phyloP scores from a whole-genome alignment of 345 rosid species.

The Moricandia moricandioides region DNA sequence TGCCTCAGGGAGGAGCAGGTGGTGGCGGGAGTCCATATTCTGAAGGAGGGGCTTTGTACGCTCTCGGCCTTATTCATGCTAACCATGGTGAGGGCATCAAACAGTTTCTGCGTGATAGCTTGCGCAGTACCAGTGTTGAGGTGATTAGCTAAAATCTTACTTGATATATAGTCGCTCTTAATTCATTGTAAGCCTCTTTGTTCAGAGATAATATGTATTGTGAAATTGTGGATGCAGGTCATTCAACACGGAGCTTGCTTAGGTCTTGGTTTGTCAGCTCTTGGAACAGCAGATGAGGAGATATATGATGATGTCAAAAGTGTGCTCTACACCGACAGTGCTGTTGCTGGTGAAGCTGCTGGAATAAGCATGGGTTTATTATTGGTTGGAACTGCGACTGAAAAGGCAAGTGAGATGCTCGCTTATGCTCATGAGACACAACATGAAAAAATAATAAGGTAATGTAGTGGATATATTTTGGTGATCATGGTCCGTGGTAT shows the following conservation, averaged over 20 bases:
- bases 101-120: conserved; percentile 89
- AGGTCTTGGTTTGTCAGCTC: conserved; percentile 98
- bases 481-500: conserved; percentile 5
- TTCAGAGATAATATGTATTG: neutral
- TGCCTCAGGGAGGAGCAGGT: conserved; percentile 96
- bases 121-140: conserved; percentile 88
- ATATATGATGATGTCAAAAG: conserved; percentile 86
- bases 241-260: conserved; percentile 99
- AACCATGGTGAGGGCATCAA: conserved; percentile 99
- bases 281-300: conserved; percentile 98
- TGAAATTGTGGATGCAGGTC: conserved; percentile 51
- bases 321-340: conserved; percentile 85
- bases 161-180: neutral
- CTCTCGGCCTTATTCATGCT: conserved; percentile 96
- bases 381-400: conserved; percentile 99
- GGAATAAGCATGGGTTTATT: conserved; percentile 98
- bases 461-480: conserved; percentile 4
- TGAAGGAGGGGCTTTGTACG: conserved; percentile 98
- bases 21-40: conserved; percentile 98
- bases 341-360: conserved; percentile 99
- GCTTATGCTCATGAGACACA: conserved; percentile 97
- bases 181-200: conserved; percentile 15
- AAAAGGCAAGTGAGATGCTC: conserved; percentile 97
- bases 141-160: conserved; percentile 36
- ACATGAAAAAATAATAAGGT: conserved; percentile 98